Evolutionary conservation across 306 rosid genomes (phyloP), one percentile per base, ranked within the genome.

Genomic region (Bauhinia variegata): DNA sequence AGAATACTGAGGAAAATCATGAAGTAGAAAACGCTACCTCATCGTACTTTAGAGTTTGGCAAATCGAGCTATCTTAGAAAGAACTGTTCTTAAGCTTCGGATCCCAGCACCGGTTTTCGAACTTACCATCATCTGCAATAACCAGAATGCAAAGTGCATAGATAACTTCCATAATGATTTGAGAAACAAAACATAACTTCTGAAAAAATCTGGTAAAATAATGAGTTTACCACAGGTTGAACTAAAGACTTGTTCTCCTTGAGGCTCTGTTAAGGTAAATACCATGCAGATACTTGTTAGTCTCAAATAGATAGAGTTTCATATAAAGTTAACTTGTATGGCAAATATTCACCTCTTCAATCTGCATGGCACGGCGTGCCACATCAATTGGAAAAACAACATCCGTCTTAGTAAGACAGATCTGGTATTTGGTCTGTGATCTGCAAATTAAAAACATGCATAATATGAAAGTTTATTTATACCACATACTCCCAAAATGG

Each of bases 41-140:
- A 5, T 14, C 9, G n/a, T 54, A 44, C 11, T 48, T 68, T 67
- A 88, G 54, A 78, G 47, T 72, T 84, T 90, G 75, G 71, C 95
- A 61, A 86, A 73, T 49, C 91, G 87, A 34, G 85, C 84, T 60
- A 93, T 78, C 77, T 83, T 93, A 4, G 89, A 72, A 4, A 90
- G 90, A 73, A 67, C 95, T 0, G 95, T 83, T 79, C 99, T 88
- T 80, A 90, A 82, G 79, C 96, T 76, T 68, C 95, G 83, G 73
- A 93, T 82, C 13, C 97, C 97, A 13, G 97, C 99, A 67, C 97
- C 99, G 30, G 96, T 84, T 85, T 84, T 86, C 31, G 97, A 90
- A 82, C 99, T 93, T n/a, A 76, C 85, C 99, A 88, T 86, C 91
- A 90, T 78, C 99, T 88, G 84, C 77, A 86, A 62, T 50, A 18